These are phyloP conservation scores for Camellia sinensis DNA, from an alignment of 148 eudicot species.

Conservation along the genomic window DNA sequence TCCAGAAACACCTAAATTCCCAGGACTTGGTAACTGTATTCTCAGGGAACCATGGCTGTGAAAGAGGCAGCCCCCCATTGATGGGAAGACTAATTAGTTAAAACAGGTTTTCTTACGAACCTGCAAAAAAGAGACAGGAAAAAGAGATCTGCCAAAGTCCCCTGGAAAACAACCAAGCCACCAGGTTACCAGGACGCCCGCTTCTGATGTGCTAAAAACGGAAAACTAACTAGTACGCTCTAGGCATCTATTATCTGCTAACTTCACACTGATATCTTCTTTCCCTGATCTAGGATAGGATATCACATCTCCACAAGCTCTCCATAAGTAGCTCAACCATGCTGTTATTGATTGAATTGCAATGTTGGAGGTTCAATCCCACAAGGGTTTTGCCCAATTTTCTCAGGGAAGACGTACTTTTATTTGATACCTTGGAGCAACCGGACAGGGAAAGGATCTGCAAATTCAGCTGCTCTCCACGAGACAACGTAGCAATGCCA, in stretches of 20 bases:
- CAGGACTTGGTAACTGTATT: conserved; percentile 28
- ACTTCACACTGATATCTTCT: background rate
- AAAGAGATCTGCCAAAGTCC: conserved; percentile 33
- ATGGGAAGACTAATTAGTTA: conserved; percentile 20
- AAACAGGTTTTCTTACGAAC: conserved; percentile 44
- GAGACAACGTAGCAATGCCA: conserved; percentile 54
- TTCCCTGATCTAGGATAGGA: conserved; percentile 39
- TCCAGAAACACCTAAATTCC: background rate
- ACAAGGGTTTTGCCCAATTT: conserved; percentile 55
- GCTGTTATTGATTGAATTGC: conserved; percentile 62
- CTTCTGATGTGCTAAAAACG: conserved; percentile 30
- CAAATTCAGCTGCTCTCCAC: conserved; percentile 43
- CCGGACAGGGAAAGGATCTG: conserved; percentile 71
- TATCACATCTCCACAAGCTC: conserved; percentile 73
- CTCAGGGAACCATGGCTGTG: conserved; percentile 32
- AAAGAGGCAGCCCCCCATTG: conserved; percentile 27
- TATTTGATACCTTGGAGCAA: conserved; percentile 62
- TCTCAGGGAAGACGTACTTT: conserved; percentile 50
- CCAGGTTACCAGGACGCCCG: conserved; percentile 25
- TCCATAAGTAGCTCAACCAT: conserved; percentile 50
- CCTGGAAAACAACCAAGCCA: conserved; percentile 44
- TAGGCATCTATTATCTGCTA: conserved; percentile 1
- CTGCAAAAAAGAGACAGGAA: conserved; percentile 43
- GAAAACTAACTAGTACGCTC: conserved; percentile 21
- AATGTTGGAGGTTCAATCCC: conserved; percentile 76